phyloP scores from a whole-genome alignment of 2,329 filamentous ascomycete genomes.

The Fusarium devonianum region DNA sequence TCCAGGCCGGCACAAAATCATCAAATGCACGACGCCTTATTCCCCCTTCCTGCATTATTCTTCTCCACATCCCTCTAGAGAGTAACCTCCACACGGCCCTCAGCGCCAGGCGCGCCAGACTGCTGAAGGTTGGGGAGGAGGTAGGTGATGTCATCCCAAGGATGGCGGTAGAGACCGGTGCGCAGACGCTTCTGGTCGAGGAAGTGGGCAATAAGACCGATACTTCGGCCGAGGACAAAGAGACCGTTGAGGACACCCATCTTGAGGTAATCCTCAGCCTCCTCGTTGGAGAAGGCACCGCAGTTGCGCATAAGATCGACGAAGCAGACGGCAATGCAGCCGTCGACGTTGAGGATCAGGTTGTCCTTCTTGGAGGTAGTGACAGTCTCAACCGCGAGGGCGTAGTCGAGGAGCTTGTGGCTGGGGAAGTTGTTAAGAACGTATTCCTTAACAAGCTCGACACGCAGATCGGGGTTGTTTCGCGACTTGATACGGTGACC shows the following conservation, averaged over 20 bases:
- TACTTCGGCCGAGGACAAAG: constrained; percentile 95
- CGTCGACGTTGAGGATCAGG: constrained; percentile 98
- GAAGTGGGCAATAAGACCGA: constrained; percentile 99
- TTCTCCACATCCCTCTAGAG: constrained; percentile 58
- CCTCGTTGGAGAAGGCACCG: constrained; percentile 93
- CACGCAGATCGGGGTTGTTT: constrained; percentile 99
- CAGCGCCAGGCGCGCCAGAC: constrained; percentile 73
- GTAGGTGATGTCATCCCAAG: constrained; percentile 98
- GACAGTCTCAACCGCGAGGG: constrained; percentile 95
- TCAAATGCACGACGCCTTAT: constrained; percentile 46
- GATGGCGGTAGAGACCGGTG: constrained; percentile 98
- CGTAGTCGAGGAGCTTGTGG: constrained; percentile 98
- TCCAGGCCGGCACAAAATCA: constrained; percentile 43
- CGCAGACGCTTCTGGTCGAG: constrained; percentile 99
- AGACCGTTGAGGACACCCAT: constrained; percentile 99
- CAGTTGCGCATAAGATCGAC: constrained; percentile 97
- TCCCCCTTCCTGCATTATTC: constrained; percentile 39
- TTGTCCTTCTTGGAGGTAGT: constrained; percentile 99
- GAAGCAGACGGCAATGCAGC: constrained; percentile 98
- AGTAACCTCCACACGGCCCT: constrained; percentile 90
- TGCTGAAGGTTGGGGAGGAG: constrained; percentile 82
- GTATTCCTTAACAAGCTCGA: constrained; percentile 99
- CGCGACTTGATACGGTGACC: constrained; percentile 99
- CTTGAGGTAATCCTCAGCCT: constrained; percentile 97
- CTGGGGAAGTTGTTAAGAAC: constrained; percentile 96